Evolutionary conservation across 495 filamentous ascomycete genomes (phyloP), one percentile per base, ranked within the genome.

Genomic region (Penicillium dipodomyicola): DNA sequence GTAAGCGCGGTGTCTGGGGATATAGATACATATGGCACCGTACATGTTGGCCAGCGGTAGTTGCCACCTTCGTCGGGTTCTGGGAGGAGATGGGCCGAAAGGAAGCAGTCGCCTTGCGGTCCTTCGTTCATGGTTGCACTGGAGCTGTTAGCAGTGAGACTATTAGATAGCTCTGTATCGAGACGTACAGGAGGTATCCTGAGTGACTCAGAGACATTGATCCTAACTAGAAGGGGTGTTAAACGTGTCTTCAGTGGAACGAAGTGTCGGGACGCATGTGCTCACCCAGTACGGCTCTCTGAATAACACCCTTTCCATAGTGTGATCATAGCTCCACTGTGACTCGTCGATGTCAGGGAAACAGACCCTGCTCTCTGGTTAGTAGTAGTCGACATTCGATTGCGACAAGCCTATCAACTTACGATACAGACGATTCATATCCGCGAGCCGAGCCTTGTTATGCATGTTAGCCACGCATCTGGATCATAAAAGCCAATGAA

Each of bases 71-170:
- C 70, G 33, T 74, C 70, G 5, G 70, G 70, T 23, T 69, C 70
- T 44, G 72, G 72, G 14, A 75, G 61, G 62, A 66, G 68, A 25
- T 65, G 66, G 10, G 67, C 64, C 6, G 67, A 64, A 14, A 77
- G 67, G 32, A 70, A 74, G 19, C 68, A 70, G 52, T 74, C 70
- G 19, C 72, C 71, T 14, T 60, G 44, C 12, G 72, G 68, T 2
- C 72, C 73, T 35, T 67, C 71, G 53, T 76, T 73, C 70, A 76
- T 75, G 41, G 72, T 72, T 45, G 68, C 63, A 39, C 73, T 77
- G 47, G 20, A 56, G 32, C 29, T 32, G 61, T 73, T 49, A 71
- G 57, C 42, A 19, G 22, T 17, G 45, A 7, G 22, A n/a, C 8
- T 30, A 14, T 25, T n/a, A 27, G 15, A 19, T 7, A 8, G 6